phyloP scores from a whole-genome alignment of 192 early-diverging fungal genomes.

The Mortierella antarctica region DNA sequence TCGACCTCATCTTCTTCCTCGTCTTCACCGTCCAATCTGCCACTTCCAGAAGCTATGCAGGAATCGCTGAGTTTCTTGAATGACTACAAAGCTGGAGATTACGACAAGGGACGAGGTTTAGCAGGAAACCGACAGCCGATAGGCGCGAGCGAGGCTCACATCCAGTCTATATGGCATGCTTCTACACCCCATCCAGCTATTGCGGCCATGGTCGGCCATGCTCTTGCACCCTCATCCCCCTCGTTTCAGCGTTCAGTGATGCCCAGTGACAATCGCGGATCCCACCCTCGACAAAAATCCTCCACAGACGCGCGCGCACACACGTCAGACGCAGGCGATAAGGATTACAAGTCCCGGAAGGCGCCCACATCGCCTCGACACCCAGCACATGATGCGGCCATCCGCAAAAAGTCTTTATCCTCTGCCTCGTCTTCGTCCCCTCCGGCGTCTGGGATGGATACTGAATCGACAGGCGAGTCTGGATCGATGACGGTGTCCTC shows the following conservation, averaged over 20 bases:
- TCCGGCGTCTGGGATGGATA: slow-evolving; percentile 16
- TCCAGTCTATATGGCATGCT: slow-evolving; percentile 38
- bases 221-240: slow-evolving; percentile 32
- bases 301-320: slow-evolving; percentile 1
- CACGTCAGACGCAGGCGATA: background rate
- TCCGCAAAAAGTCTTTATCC: slow-evolving; percentile 28
- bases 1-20: slow-evolving; percentile 13
- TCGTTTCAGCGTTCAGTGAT: slow-evolving; percentile 26
- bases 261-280: background rate
- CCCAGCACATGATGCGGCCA: slow-evolving; percentile 44
- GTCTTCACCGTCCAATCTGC: slow-evolving; percentile 25
- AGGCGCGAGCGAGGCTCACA: background rate
- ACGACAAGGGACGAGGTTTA: slow-evolving; percentile 9
- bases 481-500: too few species aligned
- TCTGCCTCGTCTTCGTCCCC: slow-evolving; percentile 23
- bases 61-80: slow-evolving; percentile 50
- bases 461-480: background rate
- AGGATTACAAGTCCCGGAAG: slow-evolving; percentile 18
- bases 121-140: background rate
- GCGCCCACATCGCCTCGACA: slow-evolving; percentile 26
- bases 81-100: slow-evolving; percentile 33
- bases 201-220: slow-evolving; percentile 47
- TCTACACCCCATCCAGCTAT: slow-evolving; percentile 49
- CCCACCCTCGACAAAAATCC: slow-evolving; percentile 28
- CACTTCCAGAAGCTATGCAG: slow-evolving; percentile 44